Evolutionary conservation across 2,329 filamentous ascomycete genomes (phyloP).

Genomic region (Tolypocladium inflatum): DNA sequence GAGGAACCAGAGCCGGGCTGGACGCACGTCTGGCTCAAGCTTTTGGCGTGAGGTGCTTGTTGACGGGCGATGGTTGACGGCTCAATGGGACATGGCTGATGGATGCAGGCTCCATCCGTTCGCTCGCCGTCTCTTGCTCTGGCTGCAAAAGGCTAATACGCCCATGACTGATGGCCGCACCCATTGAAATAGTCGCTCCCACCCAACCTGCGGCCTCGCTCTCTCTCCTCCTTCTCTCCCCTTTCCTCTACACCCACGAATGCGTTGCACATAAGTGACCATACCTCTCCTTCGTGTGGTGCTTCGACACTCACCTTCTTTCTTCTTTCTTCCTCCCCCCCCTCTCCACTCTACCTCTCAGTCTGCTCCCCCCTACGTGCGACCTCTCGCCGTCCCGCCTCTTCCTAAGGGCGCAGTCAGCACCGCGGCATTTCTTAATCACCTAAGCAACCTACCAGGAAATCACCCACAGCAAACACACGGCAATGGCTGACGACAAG

Average conservation of each 20-base stretch:
- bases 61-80: not conserved
- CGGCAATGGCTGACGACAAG: constrained; percentile 45
- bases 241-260: constrained; percentile 38
- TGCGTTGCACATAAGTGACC: constrained; percentile 34
- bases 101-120: not conserved
- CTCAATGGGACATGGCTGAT: not conserved
- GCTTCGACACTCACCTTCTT: constrained; percentile 22
- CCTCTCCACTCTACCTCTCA: constrained; percentile 4
- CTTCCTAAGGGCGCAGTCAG: not conserved
- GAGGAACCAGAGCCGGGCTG: not conserved
- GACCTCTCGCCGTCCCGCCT: constrained; percentile 1
- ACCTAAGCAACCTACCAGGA: not conserved
- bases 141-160: constrained; percentile 1
- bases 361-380: not conserved
- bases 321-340: constrained; percentile 11
- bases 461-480: not conserved
- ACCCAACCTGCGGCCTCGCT: constrained; percentile 14
- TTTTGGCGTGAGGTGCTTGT: not conserved
- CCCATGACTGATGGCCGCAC: not conserved
- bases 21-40: not conserved
- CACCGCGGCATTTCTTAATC: constrained; percentile 1
- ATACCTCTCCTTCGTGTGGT: constrained; percentile 38
- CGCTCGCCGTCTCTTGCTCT: not conserved
- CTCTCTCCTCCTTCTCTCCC: constrained; percentile 14
- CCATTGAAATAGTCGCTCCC: constrained; percentile 31